Conservation (phyloP, 345 rosid species). For the Linum trigynum region DNA sequence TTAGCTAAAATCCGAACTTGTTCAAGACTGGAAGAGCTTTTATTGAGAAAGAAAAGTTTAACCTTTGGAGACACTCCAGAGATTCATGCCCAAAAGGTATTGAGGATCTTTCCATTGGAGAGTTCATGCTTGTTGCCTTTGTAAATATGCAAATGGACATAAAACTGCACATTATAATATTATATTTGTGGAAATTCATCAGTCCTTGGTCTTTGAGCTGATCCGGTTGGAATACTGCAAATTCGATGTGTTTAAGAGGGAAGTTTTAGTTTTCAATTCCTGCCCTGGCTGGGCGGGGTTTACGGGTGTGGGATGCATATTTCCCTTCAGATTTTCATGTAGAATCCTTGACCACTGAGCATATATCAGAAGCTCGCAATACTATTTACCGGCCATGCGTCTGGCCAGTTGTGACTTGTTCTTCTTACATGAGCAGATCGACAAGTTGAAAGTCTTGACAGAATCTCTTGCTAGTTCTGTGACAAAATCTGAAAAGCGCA, state of each 20-base stretch:
- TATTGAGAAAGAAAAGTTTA: slow-evolving; percentile 54
- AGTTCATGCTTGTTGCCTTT: background rate
- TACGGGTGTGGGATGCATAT: no score
- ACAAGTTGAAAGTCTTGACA: slow-evolving; percentile 80
- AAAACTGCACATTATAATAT: no score
- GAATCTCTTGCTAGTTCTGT: slow-evolving; percentile 80
- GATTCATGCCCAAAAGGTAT: slow-evolving; percentile 88
- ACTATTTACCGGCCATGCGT: background rate
- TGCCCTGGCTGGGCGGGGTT: no score
- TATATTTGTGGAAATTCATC: no score
- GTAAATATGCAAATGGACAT: no score
- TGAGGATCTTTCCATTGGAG: background rate
- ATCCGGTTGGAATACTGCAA: background rate
- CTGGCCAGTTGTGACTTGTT: slow-evolving; percentile 3
- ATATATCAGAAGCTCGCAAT: background rate
- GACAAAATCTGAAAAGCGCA: slow-evolving; percentile 80
- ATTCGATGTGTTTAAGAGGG: background rate
- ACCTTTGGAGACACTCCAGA: slow-evolving; percentile 80
- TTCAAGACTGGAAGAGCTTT: slow-evolving; percentile 72
- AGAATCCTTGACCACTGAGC: background rate
- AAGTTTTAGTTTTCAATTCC: no score
- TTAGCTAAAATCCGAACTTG: slow-evolving; percentile 63
- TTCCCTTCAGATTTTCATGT: no score
- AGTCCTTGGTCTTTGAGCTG: background rate
- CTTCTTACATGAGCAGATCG: slow-evolving; percentile 46